These are phyloP conservation scores for Areca catechu DNA, from an alignment of 176 grass and related monocot genomes.

Conservation along the genomic window DNA sequence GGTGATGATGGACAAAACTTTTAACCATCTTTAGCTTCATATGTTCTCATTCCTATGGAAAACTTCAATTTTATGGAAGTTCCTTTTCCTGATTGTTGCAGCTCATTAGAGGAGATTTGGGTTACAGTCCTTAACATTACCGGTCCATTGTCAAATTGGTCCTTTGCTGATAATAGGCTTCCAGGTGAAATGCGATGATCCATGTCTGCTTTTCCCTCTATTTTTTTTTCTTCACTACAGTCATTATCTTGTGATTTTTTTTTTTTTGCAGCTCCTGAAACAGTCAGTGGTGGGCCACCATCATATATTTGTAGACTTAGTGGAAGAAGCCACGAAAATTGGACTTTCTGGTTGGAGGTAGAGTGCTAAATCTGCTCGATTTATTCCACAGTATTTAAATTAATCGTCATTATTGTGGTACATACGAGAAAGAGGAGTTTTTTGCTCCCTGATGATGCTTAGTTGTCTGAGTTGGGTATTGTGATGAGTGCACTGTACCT, in stretches of 20 bases:
- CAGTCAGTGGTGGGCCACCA: slow-evolving; percentile 61
- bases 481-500: no score
- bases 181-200: slow-evolving; percentile 35
- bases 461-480: no score
- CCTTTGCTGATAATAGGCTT: slow-evolving; percentile 66
- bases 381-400: not conserved
- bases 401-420: no score
- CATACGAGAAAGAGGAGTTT: no score
- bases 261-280: slow-evolving; percentile 50
- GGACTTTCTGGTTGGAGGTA: slow-evolving; percentile 99
- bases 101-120: slow-evolving; percentile 86
- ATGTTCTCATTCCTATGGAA: slow-evolving; percentile 5
- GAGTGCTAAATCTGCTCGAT: slow-evolving; percentile 1
- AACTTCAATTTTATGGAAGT: not conserved
- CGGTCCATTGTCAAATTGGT: slow-evolving; percentile 91
- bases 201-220: not conserved
- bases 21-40: not conserved
- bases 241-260: not conserved
- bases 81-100: slow-evolving; percentile 30
- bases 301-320: slow-evolving; percentile 86
- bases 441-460: no score
- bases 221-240: slow-evolving; percentile 11
- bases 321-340: slow-evolving; percentile 60
- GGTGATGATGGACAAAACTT: slow-evolving; percentile 21
- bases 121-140: slow-evolving; percentile 72